phyloP scores from a whole-genome alignment of 768 basidiomycete genomes.

The Pleurotus tuber-regium region DNA sequence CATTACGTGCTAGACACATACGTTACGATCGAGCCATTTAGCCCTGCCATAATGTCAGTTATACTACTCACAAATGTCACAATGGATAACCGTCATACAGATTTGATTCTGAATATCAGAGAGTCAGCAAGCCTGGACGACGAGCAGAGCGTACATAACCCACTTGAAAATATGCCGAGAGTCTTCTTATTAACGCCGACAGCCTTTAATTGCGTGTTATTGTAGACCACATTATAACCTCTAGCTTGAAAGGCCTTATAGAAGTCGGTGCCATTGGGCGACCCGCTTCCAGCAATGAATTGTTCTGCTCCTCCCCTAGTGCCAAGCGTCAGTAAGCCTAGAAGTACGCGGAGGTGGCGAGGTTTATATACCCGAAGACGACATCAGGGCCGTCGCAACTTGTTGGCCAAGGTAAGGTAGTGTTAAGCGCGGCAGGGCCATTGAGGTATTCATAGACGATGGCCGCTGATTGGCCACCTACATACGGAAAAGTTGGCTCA shows the following conservation, averaged over 20 bases:
- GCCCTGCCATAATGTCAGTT: constrained; percentile 25
- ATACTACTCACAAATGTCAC: no score
- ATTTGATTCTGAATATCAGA: constrained; percentile 16
- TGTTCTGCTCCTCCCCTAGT: constrained; percentile 42
- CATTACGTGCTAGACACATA: constrained; percentile 14
- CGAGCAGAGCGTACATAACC: constrained; percentile 9
- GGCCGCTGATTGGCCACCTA: constrained; percentile 28
- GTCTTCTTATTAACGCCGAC: constrained; percentile 32
- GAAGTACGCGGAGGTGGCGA: neutral
- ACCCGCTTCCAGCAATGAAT: constrained; percentile 35
- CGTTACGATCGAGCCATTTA: constrained; percentile 43
- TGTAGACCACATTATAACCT: constrained; percentile 40
- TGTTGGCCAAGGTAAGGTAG: constrained; percentile 38
- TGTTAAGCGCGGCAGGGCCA: constrained; percentile 29
- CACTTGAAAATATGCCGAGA: constrained; percentile 43
- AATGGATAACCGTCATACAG: no score
- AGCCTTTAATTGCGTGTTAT: constrained; percentile 31
- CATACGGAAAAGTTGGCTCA: neutral
- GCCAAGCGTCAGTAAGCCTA: constrained; percentile 1
- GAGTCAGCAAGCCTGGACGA: neutral
- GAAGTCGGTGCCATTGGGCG: constrained; percentile 37
- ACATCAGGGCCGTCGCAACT: constrained; percentile 41
- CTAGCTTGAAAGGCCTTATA: constrained; percentile 38
- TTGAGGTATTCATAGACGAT: constrained; percentile 38
- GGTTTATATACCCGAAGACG: constrained; percentile 34